Evolutionary conservation across 257 asterid species (phyloP).

Genomic region (Ligustrum vulgare): DNA sequence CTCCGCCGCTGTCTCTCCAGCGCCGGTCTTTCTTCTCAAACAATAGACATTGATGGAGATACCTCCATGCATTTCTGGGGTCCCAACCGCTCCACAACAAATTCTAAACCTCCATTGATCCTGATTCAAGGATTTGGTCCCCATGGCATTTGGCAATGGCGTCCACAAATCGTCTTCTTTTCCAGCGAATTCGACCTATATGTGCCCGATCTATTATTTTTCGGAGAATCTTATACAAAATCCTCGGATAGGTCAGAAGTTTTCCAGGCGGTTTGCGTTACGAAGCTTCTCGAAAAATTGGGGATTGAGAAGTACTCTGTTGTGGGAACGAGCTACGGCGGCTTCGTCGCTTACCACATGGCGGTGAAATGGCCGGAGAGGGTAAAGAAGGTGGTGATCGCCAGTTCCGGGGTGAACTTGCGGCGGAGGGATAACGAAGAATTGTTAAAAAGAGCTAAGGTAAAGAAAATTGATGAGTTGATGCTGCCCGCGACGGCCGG

Average conservation of each 20-base stretch:
- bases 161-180: constrained; percentile 53
- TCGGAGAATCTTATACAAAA: constrained; percentile 56
- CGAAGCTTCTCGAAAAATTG: constrained; percentile 43
- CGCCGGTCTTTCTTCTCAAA: constrained; percentile 72
- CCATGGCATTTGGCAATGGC: constrained; percentile 77
- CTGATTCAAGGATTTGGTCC: constrained; percentile 84
- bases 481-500: constrained; percentile 53
- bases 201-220: constrained; percentile 68
- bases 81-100: constrained; percentile 35
- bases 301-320: constrained; percentile 49
- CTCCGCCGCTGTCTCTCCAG: constrained; percentile 49
- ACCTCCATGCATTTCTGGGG: constrained; percentile 79
- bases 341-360: constrained; percentile 76
- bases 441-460: constrained; percentile 47
- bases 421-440: constrained; percentile 43
- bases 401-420: constrained; percentile 74
- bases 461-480: constrained; percentile 48
- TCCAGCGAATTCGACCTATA: constrained; percentile 50
- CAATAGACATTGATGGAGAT: constrained; percentile 44
- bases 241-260: constrained; percentile 58
- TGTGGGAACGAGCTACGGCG: constrained; percentile 87
- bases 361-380: constrained; percentile 68
- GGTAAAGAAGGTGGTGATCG: constrained; percentile 82
- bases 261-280: constrained; percentile 70
- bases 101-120: constrained; percentile 51